Evolutionary conservation across 495 filamentous ascomycete genomes (phyloP), one percentile per base, ranked within the genome.

Genomic region (Baudoinia panamericana): DNA sequence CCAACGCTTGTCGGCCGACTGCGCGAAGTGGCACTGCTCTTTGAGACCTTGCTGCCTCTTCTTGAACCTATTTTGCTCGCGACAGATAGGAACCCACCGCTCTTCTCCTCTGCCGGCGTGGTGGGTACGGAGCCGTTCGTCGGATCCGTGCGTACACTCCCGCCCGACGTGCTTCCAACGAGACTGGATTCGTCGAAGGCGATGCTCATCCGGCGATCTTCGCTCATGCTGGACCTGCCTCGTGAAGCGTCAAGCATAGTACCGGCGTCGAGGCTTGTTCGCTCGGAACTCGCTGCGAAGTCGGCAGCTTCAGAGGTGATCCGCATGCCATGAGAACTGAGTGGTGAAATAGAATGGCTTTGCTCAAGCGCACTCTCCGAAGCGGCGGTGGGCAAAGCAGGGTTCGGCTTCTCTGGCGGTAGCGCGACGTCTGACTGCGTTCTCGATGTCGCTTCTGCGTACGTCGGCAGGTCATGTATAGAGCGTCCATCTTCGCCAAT

Each of bases 401-500:
- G 10, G 29, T 20, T 34, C 13, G 36, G 36, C 37, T 46, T 54
- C 27, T 40, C 47, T 16, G 30, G 21, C 17, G 27, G 22, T 20
- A 16, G 28, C 15, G 40, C 22, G 13, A 33, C 37, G 29, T 51
- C 43, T 13, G 43, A 43, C 30, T 42, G 32, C 13, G 48, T 31
- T 5, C 48, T 13, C 7, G 48, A 46, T 1, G 46, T 54, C 12
- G 69, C 71, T 43, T 72, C 67, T 20, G 63, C 60, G 25, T 68
- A 50, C 27, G 67, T 68, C 8, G 70, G 70, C 37, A 68, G 63
- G 0, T 70, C 59, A n/a, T 40, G 42, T n/a, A 45, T 41, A 3
- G 47, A 41, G 29, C 27, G 28, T 5, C 54, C 57, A 33, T 82
- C 75, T 31, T 81, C 79, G 21, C 80, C 72, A 46, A 92, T 81